Evolutionary conservation across 345 rosid species (phyloP).

Genomic region (Corchorus olitorius): DNA sequence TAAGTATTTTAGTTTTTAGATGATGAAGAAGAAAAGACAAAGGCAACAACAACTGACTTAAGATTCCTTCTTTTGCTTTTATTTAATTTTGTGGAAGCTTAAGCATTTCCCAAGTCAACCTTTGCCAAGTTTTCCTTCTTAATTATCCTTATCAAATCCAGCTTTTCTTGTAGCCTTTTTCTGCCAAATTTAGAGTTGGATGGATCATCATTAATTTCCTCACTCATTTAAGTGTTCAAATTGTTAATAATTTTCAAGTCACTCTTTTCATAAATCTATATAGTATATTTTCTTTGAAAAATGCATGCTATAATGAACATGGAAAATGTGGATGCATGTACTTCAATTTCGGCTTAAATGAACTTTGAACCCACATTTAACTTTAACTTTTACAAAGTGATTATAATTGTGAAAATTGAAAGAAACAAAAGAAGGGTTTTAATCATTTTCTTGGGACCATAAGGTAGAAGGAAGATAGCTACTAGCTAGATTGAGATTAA

Average conservation of each 20-base stretch:
- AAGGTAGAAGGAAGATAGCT: neutral
- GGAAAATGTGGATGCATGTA: neutral
- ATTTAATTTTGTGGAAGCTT: slow-evolving; percentile 16
- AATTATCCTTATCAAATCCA: slow-evolving; percentile 17
- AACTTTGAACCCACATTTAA: neutral
- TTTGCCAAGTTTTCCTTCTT: neutral
- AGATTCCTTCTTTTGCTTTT: slow-evolving; percentile 32
- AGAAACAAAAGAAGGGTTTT: neutral
- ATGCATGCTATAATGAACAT: too few species aligned
- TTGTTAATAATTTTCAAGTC: too few species aligned
- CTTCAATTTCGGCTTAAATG: neutral
- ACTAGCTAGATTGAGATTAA: too few species aligned
- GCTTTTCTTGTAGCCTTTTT: neutral
- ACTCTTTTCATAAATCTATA: too few species aligned
- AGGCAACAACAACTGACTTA: slow-evolving; percentile 27
- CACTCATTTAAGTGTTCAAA: neutral
- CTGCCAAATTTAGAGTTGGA: neutral
- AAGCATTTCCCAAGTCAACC: slow-evolving; percentile 37
- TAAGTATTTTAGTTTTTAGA: slow-evolving; percentile 25
- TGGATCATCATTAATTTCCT: neutral
- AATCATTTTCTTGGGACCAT: neutral
- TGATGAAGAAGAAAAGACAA: neutral
- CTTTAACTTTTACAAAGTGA: neutral
- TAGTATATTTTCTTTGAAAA: too few species aligned
- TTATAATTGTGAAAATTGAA: neutral